Base-by-base conservation (phyloP, 2,329 filamentous ascomycete genomes). In the Grosmannia serpens region DNA sequence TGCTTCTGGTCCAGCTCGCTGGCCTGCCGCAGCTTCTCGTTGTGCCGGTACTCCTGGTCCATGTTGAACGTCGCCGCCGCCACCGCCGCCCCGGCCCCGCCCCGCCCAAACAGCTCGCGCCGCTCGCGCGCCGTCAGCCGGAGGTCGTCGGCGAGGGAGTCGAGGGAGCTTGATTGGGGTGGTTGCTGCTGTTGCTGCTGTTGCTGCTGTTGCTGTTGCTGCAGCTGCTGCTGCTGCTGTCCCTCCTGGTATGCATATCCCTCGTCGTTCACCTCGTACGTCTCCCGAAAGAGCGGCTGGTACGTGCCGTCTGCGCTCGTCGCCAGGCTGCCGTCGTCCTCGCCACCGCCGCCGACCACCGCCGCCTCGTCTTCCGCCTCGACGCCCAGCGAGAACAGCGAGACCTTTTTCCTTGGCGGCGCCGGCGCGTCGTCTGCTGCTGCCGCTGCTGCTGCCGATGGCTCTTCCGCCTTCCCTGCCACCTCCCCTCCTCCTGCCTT, bases 31-130 rank as follows among this genome's bases (percentile, higher is more conserved):
- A 95, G 69, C 64, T 79, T 78, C 73, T 96, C 88, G 70, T 97
- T 97, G 66, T 88, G 83, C 27, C 80, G 82, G 70, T 97, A 97
- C 73, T 96, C 91, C 59, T 77, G 75, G 69, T 95, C 90, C 63
- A 90, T 91, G 73, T 95, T 89, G 79, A 96, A 96, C 67, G 87
- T 91, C 62, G 91, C 80, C 44, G 96, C 85, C n/a, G 82, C 77
- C 3, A 27, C 77, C n/a, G 81, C 75, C 9, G 70, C 66, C 0
- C 56, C 56, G 2, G 59, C 74, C 63, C 78, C 78, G 26, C 71
- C 70, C 6, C 91, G 87, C 1, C 92, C 92, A 68, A 97, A 92
- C 4, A 97, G 82, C 68, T 95, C 91, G 49, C 92, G 85, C 47
- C 86, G 81, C 63, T 89, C 86, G 0, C 88, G 79, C 6, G 84